phyloP scores from a whole-genome alignment of 2,329 filamentous ascomycete species.

The Pseudocercospora musae region DNA sequence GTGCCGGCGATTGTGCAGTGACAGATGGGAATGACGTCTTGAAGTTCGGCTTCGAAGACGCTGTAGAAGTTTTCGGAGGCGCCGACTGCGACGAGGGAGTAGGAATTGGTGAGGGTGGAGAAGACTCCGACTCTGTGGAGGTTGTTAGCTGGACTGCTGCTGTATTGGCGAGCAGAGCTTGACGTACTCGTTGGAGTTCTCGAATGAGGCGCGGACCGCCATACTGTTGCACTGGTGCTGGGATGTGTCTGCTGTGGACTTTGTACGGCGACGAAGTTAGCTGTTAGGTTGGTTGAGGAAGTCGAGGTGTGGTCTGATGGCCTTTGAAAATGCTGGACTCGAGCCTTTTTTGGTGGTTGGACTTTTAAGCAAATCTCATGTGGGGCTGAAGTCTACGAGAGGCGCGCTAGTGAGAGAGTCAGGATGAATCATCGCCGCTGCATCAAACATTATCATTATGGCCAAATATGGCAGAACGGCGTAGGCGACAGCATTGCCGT shows the following conservation, averaged over 20 bases:
- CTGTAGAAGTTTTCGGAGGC: slow-evolving; percentile 99
- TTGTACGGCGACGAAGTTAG: not conserved
- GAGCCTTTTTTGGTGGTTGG: not conserved
- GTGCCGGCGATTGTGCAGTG: slow-evolving; percentile 96
- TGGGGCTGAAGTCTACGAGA: not conserved
- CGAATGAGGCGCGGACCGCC: slow-evolving; percentile 64
- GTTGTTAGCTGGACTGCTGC: not conserved
- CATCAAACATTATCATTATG: not conserved
- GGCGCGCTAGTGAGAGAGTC: not conserved
- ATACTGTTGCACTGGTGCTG: slow-evolving; percentile 34
- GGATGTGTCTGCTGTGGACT: not conserved
- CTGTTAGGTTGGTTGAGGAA: not conserved
- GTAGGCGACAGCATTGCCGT: not conserved
- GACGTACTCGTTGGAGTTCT: slow-evolving; percentile 84
- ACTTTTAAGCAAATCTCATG: not conserved
- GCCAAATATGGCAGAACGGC: not conserved
- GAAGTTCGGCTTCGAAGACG: slow-evolving; percentile 95
- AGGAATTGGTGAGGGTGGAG: slow-evolving; percentile 93
- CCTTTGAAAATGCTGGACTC: not conserved
- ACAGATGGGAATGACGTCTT: slow-evolving; percentile 95
- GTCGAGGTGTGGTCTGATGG: not conserved
- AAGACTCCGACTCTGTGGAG: slow-evolving; percentile 87
- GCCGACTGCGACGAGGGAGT: slow-evolving; percentile 88
- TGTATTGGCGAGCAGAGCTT: not conserved
- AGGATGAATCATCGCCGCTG: not conserved